Conservation (phyloP, 345 rosid genomes). For the Boechera retrofracta region DNA sequence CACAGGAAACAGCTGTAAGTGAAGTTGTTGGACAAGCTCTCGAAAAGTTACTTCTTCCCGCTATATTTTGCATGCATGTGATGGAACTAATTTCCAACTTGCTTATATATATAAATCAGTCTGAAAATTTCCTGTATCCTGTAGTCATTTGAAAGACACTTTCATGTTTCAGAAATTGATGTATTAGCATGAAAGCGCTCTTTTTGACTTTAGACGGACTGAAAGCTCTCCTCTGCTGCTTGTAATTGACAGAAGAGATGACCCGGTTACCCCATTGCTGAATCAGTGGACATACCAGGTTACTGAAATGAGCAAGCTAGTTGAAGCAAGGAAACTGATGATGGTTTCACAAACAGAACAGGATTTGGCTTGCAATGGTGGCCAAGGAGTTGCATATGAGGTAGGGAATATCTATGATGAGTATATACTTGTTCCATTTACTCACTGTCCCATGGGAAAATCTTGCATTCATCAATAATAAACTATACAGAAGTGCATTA, state of each 20-base stretch:
- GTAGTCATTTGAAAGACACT: constrained; percentile 27
- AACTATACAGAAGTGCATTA: background rate
- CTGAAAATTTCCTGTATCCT: background rate
- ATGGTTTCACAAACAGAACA: constrained; percentile 91
- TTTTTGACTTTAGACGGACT: constrained; percentile 92
- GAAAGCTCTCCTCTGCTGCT: constrained; percentile 87
- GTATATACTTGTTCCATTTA: constrained; percentile 11
- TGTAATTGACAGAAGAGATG: constrained; percentile 93
- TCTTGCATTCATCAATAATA: constrained; percentile 1
- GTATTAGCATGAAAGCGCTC: constrained; percentile 98
- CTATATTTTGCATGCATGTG: background rate
- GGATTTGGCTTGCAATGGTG: constrained; percentile 98
- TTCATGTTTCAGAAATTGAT: constrained; percentile 76
- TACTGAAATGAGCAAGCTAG: constrained; percentile 96
- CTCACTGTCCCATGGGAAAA: background rate
- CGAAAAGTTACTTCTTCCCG: constrained; percentile 10
- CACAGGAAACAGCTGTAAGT: constrained; percentile 93
- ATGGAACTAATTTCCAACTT: constrained; percentile 1
- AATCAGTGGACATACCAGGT: constrained; percentile 99
- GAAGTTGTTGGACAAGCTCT: constrained; percentile 20
- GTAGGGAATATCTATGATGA: constrained; percentile 45
- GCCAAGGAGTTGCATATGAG: constrained; percentile 98
- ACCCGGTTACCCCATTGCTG: constrained; percentile 91
- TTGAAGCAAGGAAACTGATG: constrained; percentile 93
- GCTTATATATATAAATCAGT: constrained; percentile 2